Base-by-base conservation (phyloP, 805 yeast genomes). In the Metschnikowia cubensis region DNA sequence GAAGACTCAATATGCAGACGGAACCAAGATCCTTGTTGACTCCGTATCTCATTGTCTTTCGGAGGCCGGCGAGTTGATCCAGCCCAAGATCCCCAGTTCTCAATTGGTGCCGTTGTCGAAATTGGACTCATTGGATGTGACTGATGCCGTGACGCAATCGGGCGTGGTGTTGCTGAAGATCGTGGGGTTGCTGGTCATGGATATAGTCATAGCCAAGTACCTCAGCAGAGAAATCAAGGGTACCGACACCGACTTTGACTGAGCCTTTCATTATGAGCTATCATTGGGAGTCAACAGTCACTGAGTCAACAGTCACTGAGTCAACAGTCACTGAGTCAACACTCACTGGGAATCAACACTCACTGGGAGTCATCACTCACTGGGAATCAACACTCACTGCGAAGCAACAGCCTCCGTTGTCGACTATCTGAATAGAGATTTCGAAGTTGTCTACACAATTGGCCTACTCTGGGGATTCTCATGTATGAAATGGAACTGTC, bases 131-230 rank as follows among this genome's bases (percentile, higher is more conserved):
- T 32, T 32, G 8, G n/a, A n/a, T 15, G 2, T 43, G 33, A 15
- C 46, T 15, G n/a, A 34, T 1, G 38, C 39, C 17, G 42, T 46
- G n/a, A 48, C 59, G 13, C 37, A 21, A 15, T 25, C 43, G 11
- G 54, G 36, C 65, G 57, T 82, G 22, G 72, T 77, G 1, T 60
- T 83, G 2, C 74, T 70, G 46, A 84, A 83, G 59, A 63, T 83
- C 18, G 88, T 83, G 6, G 88, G 89, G 0, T 64, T 83, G 36
- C 77, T 85, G 46, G 76, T 82, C 25, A 83, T 84, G 87, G 88
- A 84, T 59, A 69, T 82, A 4, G 65, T 77, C 25, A 74, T 81
- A 10, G 87, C 81, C 1, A 68, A 74, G 29, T 63, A 66, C 21
- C 61, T 82, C 25, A 53, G 77, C 33, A 52, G 63, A 13, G 45